Evolutionary conservation across 1,284 basidiomycete species (phyloP).

Genomic region (Anthracocystis panici-leucophaei): DNA sequence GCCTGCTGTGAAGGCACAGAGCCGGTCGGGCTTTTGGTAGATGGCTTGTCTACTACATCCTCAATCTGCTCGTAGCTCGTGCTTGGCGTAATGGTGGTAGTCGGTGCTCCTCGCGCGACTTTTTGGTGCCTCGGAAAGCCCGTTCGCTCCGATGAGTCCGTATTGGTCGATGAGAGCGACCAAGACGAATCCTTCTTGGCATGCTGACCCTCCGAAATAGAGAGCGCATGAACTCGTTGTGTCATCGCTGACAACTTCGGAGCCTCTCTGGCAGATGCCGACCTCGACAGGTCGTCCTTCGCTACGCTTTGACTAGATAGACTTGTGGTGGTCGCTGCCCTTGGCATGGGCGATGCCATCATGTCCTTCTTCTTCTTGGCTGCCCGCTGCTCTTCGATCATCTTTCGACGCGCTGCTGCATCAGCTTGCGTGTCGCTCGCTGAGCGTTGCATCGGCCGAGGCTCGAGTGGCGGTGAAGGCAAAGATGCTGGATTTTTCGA

Average conservation of each 20-base stretch:
- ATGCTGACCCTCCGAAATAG: conserved; percentile 22
- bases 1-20: conserved; percentile 5
- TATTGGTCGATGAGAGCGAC: conserved; percentile 33
- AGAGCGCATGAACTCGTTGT: conserved; percentile 2
- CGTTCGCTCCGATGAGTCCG: conserved; percentile 17
- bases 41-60: conserved; percentile 5
- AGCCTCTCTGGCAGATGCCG: not conserved
- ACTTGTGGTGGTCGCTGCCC: conserved; percentile 22
- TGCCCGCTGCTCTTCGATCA: conserved; percentile 54
- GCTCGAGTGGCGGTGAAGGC: conserved; percentile 8
- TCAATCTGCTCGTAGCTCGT: conserved; percentile 49
- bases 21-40: not conserved
- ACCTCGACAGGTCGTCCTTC: not conserved
- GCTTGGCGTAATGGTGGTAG: conserved; percentile 50
- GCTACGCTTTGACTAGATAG: conserved; percentile 10
- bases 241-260: not conserved
- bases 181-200: conserved; percentile 42
- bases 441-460: conserved; percentile 25
- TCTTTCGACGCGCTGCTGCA: conserved; percentile 39
- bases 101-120: not conserved
- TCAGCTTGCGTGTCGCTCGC: conserved; percentile 26
- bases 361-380: conserved; percentile 39
- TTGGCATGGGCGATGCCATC: conserved; percentile 33
- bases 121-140: conserved; percentile 3
- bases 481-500: not conserved